Evolutionary conservation across 1,139 yeast species (phyloP).

Genomic region (Candida sp.): DNA sequence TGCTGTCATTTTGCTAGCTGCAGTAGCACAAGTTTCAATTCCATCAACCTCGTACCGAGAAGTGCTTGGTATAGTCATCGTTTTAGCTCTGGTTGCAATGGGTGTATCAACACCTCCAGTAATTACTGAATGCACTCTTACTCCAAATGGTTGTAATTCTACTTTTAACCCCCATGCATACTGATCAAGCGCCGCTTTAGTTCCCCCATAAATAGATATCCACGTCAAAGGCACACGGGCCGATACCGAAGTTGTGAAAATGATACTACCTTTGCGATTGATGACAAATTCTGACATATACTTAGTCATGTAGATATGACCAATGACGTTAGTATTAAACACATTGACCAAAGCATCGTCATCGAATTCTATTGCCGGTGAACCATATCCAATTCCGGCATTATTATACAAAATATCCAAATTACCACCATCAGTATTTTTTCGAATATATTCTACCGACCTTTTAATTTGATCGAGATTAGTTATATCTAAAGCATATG

Average conservation of each 20-base stretch:
- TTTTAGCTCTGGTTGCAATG: conserved; percentile 17
- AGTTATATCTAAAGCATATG: conserved; percentile 32
- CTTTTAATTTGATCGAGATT: conserved; percentile 21
- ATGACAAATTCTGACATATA: conserved; percentile 27
- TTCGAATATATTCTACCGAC: conserved; percentile 18
- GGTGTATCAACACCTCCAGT: conserved; percentile 42
- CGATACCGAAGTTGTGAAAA: conserved; percentile 37
- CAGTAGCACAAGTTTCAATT: conserved; percentile 19
- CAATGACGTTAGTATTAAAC: conserved; percentile 34
- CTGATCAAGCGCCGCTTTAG: conserved; percentile 68
- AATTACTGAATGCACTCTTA: conserved; percentile 32
- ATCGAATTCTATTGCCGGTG: conserved; percentile 31
- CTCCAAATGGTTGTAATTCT: conserved; percentile 50
- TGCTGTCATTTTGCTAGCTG: conserved; percentile 26
- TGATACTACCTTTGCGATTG: conserved; percentile 29
- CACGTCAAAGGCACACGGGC: conserved; percentile 34
- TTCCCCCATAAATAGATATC: conserved; percentile 29
- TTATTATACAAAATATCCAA: conserved; percentile 32
- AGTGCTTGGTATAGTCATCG: conserved; percentile 9
- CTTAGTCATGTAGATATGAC: conserved; percentile 37
- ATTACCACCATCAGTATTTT: conserved; percentile 21
- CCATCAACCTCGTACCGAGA: conserved; percentile 29
- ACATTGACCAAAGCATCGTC: conserved; percentile 19
- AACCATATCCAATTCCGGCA: conserved; percentile 29
- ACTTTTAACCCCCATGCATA: conserved; percentile 61